Conservation (phyloP, 2,329 filamentous ascomycete genomes). For the Fusarium anthophilum region DNA sequence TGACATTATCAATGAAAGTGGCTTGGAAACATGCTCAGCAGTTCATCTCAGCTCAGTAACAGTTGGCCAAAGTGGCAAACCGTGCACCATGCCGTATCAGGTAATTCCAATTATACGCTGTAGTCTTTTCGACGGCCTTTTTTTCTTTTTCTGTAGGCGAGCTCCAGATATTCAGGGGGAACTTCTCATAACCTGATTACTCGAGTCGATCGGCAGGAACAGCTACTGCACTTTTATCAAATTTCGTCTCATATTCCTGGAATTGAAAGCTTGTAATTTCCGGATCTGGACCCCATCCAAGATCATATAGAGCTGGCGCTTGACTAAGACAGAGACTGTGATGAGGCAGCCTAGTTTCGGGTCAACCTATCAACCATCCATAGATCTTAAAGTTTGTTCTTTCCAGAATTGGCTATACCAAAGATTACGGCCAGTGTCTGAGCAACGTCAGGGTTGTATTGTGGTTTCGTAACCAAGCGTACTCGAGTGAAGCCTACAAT, state of each 20-base stretch:
- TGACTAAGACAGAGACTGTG: not conserved
- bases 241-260: not conserved
- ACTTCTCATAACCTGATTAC: too few species aligned
- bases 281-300: not conserved
- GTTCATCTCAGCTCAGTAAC: not conserved
- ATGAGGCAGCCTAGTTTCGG: not conserved
- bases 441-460: not conserved
- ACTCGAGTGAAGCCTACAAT: too few species aligned
- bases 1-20: not conserved
- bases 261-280: not conserved
- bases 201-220: not conserved
- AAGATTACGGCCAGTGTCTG: not conserved
- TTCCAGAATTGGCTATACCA: not conserved
- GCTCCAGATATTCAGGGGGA: not conserved
- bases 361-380: not conserved
- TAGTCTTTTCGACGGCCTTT: not conserved
- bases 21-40: not conserved
- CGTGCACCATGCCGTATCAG: not conserved
- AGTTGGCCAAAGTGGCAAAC: not conserved
- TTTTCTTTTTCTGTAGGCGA: not conserved
- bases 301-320: not conserved
- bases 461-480: not conserved
- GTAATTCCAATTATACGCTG: not conserved
- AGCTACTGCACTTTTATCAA: not conserved
- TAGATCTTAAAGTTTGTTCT: not conserved